These are phyloP conservation scores for Candida easanensis DNA, from an alignment of 805 yeast species.

Conservation along the genomic window DNA sequence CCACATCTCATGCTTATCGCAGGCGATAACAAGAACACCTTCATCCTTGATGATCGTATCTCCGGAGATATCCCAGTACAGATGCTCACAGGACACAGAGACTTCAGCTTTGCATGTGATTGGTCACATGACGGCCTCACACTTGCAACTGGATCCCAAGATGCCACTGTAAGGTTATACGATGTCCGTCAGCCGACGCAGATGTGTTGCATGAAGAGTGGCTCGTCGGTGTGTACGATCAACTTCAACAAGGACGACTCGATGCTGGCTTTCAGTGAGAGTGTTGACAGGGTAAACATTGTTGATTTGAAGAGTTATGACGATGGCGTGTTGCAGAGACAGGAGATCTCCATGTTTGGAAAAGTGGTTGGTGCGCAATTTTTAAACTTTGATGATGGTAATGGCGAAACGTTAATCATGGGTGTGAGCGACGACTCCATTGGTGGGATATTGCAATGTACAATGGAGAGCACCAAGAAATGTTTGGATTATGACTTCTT, in stretches of 20 bases:
- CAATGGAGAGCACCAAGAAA: slow-evolving; percentile 34
- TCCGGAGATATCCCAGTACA: slow-evolving; percentile 16
- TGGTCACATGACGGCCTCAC: slow-evolving; percentile 46
- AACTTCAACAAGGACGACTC: background rate
- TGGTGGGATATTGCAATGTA: slow-evolving; percentile 56
- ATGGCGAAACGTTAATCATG: slow-evolving; percentile 46
- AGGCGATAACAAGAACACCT: slow-evolving; percentile 46
- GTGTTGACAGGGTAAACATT: slow-evolving; percentile 55
- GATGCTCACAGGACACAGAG: slow-evolving; percentile 44
- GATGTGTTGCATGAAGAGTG: slow-evolving; percentile 27
- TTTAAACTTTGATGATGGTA: slow-evolving; percentile 35
- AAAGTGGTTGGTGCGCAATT: slow-evolving; percentile 56
- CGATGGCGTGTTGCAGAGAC: slow-evolving; percentile 29
- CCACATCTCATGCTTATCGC: slow-evolving; percentile 41
- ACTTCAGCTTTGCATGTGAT: slow-evolving; percentile 58
- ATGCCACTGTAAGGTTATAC: slow-evolving; percentile 52
- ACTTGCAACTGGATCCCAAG: slow-evolving; percentile 59
- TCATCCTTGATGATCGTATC: slow-evolving; percentile 43
- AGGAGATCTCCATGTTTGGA: slow-evolving; percentile 53
- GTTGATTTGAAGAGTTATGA: slow-evolving; percentile 32
- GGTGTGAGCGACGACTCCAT: slow-evolving; percentile 54
- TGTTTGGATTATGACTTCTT: slow-evolving; percentile 39
- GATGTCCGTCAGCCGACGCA: slow-evolving; percentile 39
- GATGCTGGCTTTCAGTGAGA: slow-evolving; percentile 53
- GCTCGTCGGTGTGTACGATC: background rate